phyloP scores from a whole-genome alignment of 2,329 filamentous ascomycete genomes.

The Endothia cerciana region DNA sequence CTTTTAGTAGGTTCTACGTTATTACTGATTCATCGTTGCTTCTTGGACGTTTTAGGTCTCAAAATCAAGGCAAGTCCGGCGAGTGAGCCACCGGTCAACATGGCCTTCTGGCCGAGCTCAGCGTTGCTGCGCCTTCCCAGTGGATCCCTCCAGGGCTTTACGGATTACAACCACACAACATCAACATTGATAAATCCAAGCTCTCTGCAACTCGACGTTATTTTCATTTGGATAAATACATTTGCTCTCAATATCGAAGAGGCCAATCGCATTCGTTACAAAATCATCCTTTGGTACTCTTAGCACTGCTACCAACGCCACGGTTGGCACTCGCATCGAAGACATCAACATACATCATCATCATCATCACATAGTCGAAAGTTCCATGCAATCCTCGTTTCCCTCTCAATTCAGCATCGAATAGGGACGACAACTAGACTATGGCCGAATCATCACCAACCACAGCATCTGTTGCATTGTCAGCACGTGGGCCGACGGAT shows the following conservation, averaged over 20 bases:
- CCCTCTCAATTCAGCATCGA: not conserved
- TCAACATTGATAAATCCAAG: not conserved
- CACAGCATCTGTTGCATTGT: not conserved
- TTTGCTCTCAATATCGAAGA: no score
- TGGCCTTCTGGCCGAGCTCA: not conserved
- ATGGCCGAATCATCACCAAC: not conserved
- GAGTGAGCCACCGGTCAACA: not conserved
- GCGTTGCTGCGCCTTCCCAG: constrained; percentile 4
- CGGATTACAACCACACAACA: not conserved
- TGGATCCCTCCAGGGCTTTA: not conserved
- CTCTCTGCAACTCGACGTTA: not conserved
- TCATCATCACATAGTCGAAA: not conserved
- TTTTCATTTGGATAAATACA: not conserved
- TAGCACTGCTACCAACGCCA: not conserved
- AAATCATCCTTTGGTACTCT: not conserved
- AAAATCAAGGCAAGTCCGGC: not conserved
- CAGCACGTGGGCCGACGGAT: not conserved
- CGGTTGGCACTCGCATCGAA: no score
- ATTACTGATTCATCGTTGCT: not conserved
- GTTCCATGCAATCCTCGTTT: not conserved
- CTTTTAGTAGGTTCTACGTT: not conserved
- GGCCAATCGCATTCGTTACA: not conserved
- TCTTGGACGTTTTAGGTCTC: not conserved
- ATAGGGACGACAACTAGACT: not conserved
- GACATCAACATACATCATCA: no score